Evolutionary conservation across 192 early-diverging fungal genomes (phyloP).

Genomic region (Entomortierella chlamydospora): DNA sequence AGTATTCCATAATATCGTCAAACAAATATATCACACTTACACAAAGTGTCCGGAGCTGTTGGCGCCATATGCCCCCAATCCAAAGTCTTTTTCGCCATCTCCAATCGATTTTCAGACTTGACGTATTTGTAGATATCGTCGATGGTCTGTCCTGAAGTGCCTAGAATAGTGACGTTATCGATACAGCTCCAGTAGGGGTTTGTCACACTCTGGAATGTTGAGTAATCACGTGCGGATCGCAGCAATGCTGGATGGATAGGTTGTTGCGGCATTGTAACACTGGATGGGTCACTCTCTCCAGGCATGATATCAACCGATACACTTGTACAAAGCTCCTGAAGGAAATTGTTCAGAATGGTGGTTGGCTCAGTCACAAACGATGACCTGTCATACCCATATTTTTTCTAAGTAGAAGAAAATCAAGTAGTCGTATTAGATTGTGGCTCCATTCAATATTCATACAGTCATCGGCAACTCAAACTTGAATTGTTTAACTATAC

Average conservation of each 20-base stretch:
- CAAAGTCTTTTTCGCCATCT: slow-evolving; percentile 78
- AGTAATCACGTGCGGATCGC: slow-evolving; percentile 64
- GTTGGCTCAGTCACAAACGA: slow-evolving; percentile 62
- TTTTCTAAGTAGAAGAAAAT: slow-evolving; percentile 57
- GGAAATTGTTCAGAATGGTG: slow-evolving; percentile 68
- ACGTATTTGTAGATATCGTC: slow-evolving; percentile 87
- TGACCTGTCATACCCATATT: slow-evolving; percentile 62
- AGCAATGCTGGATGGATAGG: slow-evolving; percentile 83
- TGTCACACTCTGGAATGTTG: slow-evolving; percentile 75
- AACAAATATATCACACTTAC: slow-evolving; percentile 56
- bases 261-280: slow-evolving; percentile 86
- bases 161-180: slow-evolving; percentile 79
- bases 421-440: neutral
- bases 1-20: too few relatives aligned
- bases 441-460: neutral
- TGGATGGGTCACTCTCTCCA: slow-evolving; percentile 83
- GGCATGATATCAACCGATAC: slow-evolving; percentile 85
- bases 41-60: slow-evolving; percentile 94
- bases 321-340: slow-evolving; percentile 72
- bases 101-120: slow-evolving; percentile 65
- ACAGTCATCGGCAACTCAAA: too few relatives aligned
- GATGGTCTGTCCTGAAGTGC: slow-evolving; percentile 87
- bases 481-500: slow-evolving; percentile 3
- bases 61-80: slow-evolving; percentile 92
- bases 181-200: slow-evolving; percentile 85